Evolutionary conservation across 345 rosid genomes (phyloP), one percentile per base, ranked within the genome.

Genomic region (Luvunga scandens): DNA sequence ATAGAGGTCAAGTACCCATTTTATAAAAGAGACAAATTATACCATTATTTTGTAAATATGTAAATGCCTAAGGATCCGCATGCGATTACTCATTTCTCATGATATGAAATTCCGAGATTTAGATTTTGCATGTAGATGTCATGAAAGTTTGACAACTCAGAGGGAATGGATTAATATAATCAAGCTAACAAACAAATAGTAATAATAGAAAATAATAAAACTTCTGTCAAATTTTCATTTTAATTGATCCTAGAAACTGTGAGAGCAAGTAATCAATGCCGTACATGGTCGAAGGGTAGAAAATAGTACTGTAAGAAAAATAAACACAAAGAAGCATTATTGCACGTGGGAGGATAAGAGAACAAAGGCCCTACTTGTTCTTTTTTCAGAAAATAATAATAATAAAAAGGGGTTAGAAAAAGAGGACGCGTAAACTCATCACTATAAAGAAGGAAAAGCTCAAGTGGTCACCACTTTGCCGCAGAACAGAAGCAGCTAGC

Each of bases 281-380:
- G 83, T 77, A 74, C 81, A 60, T 65, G 39, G 14, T 62, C 9
- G 53, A 24, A 60, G 53, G 18, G 50, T n/a, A 55, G 39, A 31
- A 9, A 71, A 13, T 16, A 19, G 61, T 9, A 56, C 27, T 45
- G 13, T 70, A 36, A 19, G 10, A 33, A 24, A 64, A 22, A 9
- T 31, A 30, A 59, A 61, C 22, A 69, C 36, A 45, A 71, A 24
- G 71, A 75, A 63, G 82, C 84, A 81, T 78, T 81, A 78, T 78
- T 84, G 82, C 86, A 75, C 86, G 80, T 84, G 86, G 84, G 38
- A 36, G 36, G 36, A 70, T 75, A 72, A 66, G 9, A 18, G 27
- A 42, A 25, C 22, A 8, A 57, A 77, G 75, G 60, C 36, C 80
- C 82, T 68, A 77, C 77, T 60, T 78, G 71, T 70, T 69, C 53